Evolutionary conservation across 768 basidiomycete species (phyloP), one percentile per base, ranked within the genome.

Genomic region (Lactarius vividus): DNA sequence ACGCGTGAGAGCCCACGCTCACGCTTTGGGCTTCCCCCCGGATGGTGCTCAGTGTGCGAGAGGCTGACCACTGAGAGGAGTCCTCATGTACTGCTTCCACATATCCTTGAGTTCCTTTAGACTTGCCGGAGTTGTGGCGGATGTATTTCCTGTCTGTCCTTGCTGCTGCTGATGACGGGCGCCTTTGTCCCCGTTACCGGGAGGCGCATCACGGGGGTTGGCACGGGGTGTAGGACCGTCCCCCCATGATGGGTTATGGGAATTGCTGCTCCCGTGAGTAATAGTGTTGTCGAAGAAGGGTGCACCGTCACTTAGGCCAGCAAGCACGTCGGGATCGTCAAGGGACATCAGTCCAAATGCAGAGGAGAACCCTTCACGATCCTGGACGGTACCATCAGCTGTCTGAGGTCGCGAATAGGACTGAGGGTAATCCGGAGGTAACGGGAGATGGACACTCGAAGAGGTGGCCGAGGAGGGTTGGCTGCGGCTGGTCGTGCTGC

Each of bases 281-380:
- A 62, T 57, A 1, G 59, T 42, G 18, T 63, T 59, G 39, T 70
- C 70, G 73, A 91, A 91, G 79, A 91, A 91, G 0, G 88, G 85
- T 16, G 83, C 79, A 7, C 81, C 83, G 64, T 88, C 87, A 4
- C 74, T 74, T 57, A 90, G 78, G 2, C 87, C 83, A 0, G 88
- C 85, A 42, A 91, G 79, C 9, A 87, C 85, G 61, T 82, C 82
- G 1, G 86, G 84, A 72, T 92, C 91, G 63, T 91, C 90, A 59
- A 93, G 80, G 23, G 85, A 85, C 86, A 93, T 84, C 59, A 88
- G 80, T 9, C 88, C 91, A 72, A 93, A 92, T 1, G 86, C 87
- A 42, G 72, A 74, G 11, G 75, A 77, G 63, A 77, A 76, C 20
- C 75, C 73, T 31, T 64, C 67, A 35, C 57, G 74, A 46, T 68